Evolutionary conservation across 208 protist genomes (phyloP), one percentile per base, ranked within the genome.

Genomic region (Phytomonas serpens): DNA sequence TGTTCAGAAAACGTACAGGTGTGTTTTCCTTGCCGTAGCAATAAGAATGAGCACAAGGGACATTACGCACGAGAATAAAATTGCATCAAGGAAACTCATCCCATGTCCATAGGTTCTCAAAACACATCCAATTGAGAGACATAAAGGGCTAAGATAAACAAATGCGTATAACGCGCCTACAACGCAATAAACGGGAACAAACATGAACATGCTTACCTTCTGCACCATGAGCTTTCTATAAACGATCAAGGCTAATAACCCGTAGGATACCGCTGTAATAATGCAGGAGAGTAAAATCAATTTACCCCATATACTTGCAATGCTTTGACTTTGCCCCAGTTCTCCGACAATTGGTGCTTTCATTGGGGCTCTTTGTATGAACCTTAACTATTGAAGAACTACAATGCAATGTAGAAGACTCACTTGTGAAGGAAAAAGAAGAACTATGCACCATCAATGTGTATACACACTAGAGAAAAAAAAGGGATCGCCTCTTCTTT

Each of bases 131-230:
- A 90, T 83, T 13, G 89, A 79, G n/a, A 92, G 73, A 72, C 82
- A 92, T 19, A 90, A 67, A 29, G 92, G 67, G 1, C 81, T 70
- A 2, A 90, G 75, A 6, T 80, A 84, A 10, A 93, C 70, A 64
- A 95, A 90, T 16, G 85, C 85, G 79, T 95, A 83, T 14, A 80
- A 69, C 40, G 83, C 78, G 7, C 90, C 88, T 32, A 91, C 74
- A n/a, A 77, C 30, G 52, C 87, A 85, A 73, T 93, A 90, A 3
- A 86, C 61, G 6, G 83, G 32, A 7, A 82, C 30, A 13, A 93
- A 74, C 3, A 89, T 63, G 2, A 88, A 63, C 88, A 85, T 89
- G 4, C 86, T 80, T 34, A 72, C 70, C 51, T 89, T 83, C n/a
- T 77, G 69, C 34, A 72, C 29, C 61, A 95, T 83, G 19, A 93